Conservation (phyloP, 257 asterid species). For the Euphrasia confusa region DNA sequence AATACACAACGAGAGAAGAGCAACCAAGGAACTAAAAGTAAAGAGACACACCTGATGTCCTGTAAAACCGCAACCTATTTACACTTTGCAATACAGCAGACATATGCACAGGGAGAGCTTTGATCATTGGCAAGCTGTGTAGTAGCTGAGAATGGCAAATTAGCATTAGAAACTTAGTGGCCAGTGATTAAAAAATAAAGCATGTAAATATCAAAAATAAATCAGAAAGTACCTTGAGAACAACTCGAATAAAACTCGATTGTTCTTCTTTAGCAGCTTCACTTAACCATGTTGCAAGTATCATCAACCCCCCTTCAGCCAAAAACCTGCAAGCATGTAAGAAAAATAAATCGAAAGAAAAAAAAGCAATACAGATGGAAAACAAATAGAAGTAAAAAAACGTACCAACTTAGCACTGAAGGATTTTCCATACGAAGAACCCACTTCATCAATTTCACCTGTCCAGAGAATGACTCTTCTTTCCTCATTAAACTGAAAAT, state of each 20-base stretch:
- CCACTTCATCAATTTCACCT: constrained; percentile 85
- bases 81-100: constrained; percentile 94
- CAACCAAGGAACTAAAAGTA: constrained; percentile 22
- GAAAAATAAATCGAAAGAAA: constrained; percentile 22
- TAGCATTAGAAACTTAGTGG: constrained; percentile 17
- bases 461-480: constrained; percentile 88
- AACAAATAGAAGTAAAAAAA: constrained; percentile 18
- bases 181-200: constrained; percentile 9
- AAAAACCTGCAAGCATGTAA: constrained; percentile 59
- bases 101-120: constrained; percentile 87
- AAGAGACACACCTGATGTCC: constrained; percentile 78
- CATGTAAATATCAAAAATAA: constrained; percentile 7
- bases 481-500: constrained; percentile 73
- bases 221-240: constrained; percentile 57
- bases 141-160: constrained; percentile 56
- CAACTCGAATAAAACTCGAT: constrained; percentile 60
- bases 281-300: constrained; percentile 91
- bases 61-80: constrained; percentile 76
- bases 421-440: constrained; percentile 64
- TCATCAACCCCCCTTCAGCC: constrained; percentile 78
- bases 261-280: constrained; percentile 93
- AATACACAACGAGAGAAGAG: constrained; percentile 9
- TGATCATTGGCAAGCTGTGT: constrained; percentile 76
- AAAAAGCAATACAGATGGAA: constrained; percentile 4
- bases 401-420: constrained; percentile 68